Conservation (phyloP, 1,139 yeast species). For the Hanseniaspora sp. region DNA sequence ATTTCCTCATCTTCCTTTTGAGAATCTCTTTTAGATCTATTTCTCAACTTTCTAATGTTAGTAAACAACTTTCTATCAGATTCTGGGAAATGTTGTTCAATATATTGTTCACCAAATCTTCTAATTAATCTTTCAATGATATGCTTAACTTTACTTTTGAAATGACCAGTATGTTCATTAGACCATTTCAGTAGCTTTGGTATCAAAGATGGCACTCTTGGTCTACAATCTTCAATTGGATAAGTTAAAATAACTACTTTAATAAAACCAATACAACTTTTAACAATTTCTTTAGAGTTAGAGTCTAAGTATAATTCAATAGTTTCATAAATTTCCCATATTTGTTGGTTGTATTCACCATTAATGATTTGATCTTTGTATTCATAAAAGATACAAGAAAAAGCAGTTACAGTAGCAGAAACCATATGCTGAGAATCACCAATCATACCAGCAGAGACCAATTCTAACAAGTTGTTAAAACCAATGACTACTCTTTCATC, state of each 20-base stretch:
- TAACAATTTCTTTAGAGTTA: conserved; percentile 84
- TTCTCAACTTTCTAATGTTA: conserved; percentile 76
- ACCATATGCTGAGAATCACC: conserved; percentile 92
- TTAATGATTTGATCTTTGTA: conserved; percentile 54
- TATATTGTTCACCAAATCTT: conserved; percentile 72
- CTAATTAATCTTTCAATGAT: conserved; percentile 82
- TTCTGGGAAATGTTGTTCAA: conserved; percentile 77
- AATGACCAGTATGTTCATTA: conserved; percentile 90
- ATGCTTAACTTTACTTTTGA: conserved; percentile 84
- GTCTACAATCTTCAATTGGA: conserved; percentile 66
- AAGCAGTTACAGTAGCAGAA: conserved; percentile 86
- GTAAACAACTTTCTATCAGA: conserved; percentile 71
- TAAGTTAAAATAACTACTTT: conserved; percentile 79
- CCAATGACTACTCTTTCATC: conserved; percentile 25
- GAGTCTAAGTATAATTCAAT: conserved; percentile 84
- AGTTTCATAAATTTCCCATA: conserved; percentile 72
- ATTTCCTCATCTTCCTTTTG: conserved; percentile 33
- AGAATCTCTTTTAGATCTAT: conserved; percentile 69
- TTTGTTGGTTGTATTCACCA: conserved; percentile 31
- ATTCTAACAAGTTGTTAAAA: conserved; percentile 61
- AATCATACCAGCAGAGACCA: conserved; percentile 93
- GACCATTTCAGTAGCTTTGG: conserved; percentile 79
- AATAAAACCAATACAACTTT: conserved; percentile 86
- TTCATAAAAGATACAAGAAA: conserved; percentile 77
- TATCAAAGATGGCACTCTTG: conserved; percentile 55